Evolutionary conservation across 1,139 yeast genomes (phyloP), one percentile per base, ranked within the genome.

Genomic region (Suhomyces kunorum): DNA sequence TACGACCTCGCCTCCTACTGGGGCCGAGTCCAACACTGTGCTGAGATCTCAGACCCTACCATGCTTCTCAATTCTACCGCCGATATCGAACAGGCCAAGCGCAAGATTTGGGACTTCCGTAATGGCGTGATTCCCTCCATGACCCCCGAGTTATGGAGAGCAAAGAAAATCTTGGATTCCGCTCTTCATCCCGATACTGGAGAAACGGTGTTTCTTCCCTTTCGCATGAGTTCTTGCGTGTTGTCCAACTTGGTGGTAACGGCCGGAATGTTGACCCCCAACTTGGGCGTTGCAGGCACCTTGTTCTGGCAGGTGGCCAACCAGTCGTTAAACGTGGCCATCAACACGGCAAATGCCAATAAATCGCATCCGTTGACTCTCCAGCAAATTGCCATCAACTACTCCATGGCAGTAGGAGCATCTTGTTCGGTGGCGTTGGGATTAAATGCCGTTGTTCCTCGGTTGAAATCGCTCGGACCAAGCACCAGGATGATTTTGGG

Each of bases 291-390:
- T 8, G 81, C 78, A 0, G 98, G 98, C 19, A 90, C 98, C 0
- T 63, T 89, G 22, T 89, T 92, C 64, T 92, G 98, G 98, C 98
- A 92, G 66, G 81, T 92, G 59, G 95, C 97, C 20, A 92, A 92
- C 66, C 99, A 92, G 67, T 86, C 96, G 25, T 75, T 92, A 50
- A 92, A 92, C 56, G 98, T 92, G 40, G 98, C 98, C 5, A 89
- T 92, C 50, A 92, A 92, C 65, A 88, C 94, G 31, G 94, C 98
- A 30, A 92, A 92, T 58, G 94, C 97, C 34, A 92, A 92, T 71
- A 92, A 92, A 59, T 85, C 96, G 1, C 95, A 89, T 54, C 97
- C 97, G 1, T 70, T 92, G 63, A 73, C 92, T 8, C 83, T 90
- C 1, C 57, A 71, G 39, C 97, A 92, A 63, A 73, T 92, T 37